These are phyloP conservation scores for Saccharomycopsis microspora DNA, from an alignment of 805 yeast genomes.

Conservation along the genomic window DNA sequence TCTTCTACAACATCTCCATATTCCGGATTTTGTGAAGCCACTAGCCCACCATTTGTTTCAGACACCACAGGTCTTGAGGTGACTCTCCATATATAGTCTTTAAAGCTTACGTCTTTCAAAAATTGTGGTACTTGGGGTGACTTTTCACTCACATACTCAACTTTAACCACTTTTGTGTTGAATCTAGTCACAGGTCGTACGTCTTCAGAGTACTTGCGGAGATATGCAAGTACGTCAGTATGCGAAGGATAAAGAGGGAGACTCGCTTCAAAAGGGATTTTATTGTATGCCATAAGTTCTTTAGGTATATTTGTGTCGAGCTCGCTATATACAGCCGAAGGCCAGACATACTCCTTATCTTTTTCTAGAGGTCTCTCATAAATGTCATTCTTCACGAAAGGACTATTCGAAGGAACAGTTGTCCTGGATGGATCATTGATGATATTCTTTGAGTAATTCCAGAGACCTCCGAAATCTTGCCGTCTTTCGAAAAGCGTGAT, in stretches of 20 bases:
- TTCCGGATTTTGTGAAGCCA: background rate
- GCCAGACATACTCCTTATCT: constrained; percentile 26
- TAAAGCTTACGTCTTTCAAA: constrained; percentile 1
- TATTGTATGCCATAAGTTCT: constrained; percentile 54
- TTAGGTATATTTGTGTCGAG: constrained; percentile 63
- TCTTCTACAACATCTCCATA: constrained; percentile 19
- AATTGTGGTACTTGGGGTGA: constrained; percentile 1
- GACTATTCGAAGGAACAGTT: background rate
- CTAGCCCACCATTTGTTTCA: constrained; percentile 24
- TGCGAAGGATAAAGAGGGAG: constrained; percentile 49
- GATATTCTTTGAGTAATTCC: constrained; percentile 44
- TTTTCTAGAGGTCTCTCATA: background rate
- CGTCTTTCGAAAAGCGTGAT: constrained; percentile 51
- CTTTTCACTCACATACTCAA: constrained; percentile 18
- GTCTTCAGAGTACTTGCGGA: constrained; percentile 40
- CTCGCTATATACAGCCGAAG: constrained; percentile 48
- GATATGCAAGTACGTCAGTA: constrained; percentile 47
- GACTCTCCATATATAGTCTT: constrained; percentile 32
- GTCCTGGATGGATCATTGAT: background rate
- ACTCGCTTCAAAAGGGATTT: constrained; percentile 34
- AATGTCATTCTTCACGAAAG: background rate
- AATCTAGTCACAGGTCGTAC: constrained; percentile 31
- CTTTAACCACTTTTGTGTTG: constrained; percentile 35
- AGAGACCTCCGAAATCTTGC: constrained; percentile 60
- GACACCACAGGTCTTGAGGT: constrained; percentile 24